Percentiles rank a stretch among this genome's conserved stretches.
Evolutionary conservation across 345 rosid genomes (phyloP).

Genomic region (Cardamine chenopodiifolia): DNA sequence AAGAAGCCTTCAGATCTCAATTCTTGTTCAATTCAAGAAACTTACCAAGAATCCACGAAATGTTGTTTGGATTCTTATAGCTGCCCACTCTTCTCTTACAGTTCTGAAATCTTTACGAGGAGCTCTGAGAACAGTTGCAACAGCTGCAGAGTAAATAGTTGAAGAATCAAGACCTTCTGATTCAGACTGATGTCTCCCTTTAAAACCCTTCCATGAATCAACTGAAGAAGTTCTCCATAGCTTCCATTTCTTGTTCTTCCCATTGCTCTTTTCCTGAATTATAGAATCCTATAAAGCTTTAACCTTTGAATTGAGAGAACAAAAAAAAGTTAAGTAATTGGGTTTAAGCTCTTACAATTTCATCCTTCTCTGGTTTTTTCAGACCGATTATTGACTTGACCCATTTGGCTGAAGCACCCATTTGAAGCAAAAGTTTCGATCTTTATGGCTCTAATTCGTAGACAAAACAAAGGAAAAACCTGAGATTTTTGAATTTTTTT

Average conservation of each 20-base stretch:
- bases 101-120: slow-evolving; percentile 84
- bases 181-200: slow-evolving; percentile 53
- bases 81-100: slow-evolving; percentile 88
- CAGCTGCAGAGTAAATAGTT: slow-evolving; percentile 67
- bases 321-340: not conserved
- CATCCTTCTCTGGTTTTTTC: slow-evolving; percentile 67
- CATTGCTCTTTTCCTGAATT: slow-evolving; percentile 48
- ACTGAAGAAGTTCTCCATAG: slow-evolving; percentile 77
- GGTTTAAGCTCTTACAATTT: slow-evolving; percentile 47
- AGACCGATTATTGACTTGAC: slow-evolving; percentile 75
- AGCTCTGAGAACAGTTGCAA: slow-evolving; percentile 81
- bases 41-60: slow-evolving; percentile 90
- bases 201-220: slow-evolving; percentile 66
- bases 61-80: slow-evolving; percentile 89
- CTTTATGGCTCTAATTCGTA: slow-evolving; percentile 38
- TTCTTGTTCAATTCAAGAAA: not conserved
- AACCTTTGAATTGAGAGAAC: not conserved
- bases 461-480: slow-evolving; percentile 3
- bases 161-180: slow-evolving; percentile 51
- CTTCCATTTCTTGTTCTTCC: slow-evolving; percentile 84
- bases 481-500: slow-evolving; percentile 7
- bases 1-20: not conserved
- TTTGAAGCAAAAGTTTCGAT: slow-evolving; percentile 32
- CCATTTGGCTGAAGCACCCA: slow-evolving; percentile 99
- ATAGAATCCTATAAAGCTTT: not conserved